Evolutionary conservation across 2,329 filamentous ascomycete genomes (phyloP).

Genomic region (Aureobasidium sp.): DNA sequence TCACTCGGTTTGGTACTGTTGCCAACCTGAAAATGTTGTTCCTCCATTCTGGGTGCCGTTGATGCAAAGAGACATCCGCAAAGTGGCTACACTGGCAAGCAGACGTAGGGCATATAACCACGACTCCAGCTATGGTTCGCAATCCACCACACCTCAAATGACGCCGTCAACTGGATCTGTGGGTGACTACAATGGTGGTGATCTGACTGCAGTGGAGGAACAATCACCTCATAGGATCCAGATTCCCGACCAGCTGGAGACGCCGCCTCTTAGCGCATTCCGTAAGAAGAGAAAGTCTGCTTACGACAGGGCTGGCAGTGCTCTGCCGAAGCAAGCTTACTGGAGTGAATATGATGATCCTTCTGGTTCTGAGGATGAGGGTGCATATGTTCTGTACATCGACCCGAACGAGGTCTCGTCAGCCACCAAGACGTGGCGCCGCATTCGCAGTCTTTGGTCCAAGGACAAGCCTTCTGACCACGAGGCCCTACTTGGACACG

Average conservation of each 20-base stretch:
- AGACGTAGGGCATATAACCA: constrained; percentile 21
- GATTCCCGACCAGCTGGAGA: constrained; percentile 32
- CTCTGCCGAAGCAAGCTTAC: constrained; percentile 41
- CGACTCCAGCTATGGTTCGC: constrained; percentile 17
- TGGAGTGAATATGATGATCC: constrained; percentile 87
- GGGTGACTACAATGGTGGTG: constrained; percentile 17
- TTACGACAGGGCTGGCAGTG: constrained; percentile 24
- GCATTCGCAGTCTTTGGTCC: constrained; percentile 9
- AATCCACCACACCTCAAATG: constrained; percentile 27
- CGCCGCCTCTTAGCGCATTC: constrained; percentile 36
- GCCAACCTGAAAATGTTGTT: constrained; percentile 38
- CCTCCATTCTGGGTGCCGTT: constrained; percentile 44
- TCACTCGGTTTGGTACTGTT: constrained; percentile 45
- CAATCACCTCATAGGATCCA: constrained; percentile 19
- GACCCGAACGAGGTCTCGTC: constrained; percentile 63
- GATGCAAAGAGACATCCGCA: constrained; percentile 46
- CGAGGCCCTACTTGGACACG: constrained; percentile 20
- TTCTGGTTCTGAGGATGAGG: constrained; percentile 56
- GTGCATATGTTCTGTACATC: constrained; percentile 65
- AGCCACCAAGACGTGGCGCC: constrained; percentile 33
- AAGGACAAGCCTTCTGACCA: constrained; percentile 24
- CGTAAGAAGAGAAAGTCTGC: constrained; percentile 36
- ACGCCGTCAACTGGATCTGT: constrained; percentile 35
- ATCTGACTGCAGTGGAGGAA: constrained; percentile 26
- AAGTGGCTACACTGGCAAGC: constrained; percentile 38